phyloP scores from a whole-genome alignment of 2,329 filamentous ascomycete species.

The Orbilia ellipsospora region DNA sequence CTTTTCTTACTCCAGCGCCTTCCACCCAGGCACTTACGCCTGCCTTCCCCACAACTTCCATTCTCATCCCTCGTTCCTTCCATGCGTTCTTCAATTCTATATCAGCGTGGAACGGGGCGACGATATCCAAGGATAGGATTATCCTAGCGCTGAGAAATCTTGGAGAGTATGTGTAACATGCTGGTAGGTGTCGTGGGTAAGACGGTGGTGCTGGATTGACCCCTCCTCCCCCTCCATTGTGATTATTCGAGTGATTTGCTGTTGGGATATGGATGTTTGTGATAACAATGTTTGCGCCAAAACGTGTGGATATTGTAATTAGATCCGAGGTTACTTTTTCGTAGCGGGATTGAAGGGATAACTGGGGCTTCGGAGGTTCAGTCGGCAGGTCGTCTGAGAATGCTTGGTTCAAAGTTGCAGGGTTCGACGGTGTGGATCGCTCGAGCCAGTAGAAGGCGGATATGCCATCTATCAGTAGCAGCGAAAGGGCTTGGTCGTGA shows the following conservation, averaged over 20 bases:
- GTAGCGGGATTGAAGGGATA: conserved; percentile 35
- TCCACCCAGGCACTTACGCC: conserved; percentile 53
- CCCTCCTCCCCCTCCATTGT: no score
- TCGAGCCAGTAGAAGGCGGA: conserved; percentile 56
- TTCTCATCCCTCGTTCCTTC: conserved; percentile 25
- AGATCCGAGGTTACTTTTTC: conserved; percentile 31
- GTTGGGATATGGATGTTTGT: conserved; percentile 44
- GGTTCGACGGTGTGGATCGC: conserved; percentile 11
- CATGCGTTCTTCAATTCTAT: conserved; percentile 38
- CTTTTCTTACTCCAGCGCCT: conserved; percentile 40
- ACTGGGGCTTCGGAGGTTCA: not conserved
- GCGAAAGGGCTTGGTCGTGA: conserved; percentile 22
- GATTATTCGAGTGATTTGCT: not conserved
- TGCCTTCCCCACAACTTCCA: conserved; percentile 34
- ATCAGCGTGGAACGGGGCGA: conserved; percentile 46
- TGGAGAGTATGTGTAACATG: conserved; percentile 49
- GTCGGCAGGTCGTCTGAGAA: not conserved
- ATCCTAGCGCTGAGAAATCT: conserved; percentile 51
- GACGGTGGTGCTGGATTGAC: not conserved
- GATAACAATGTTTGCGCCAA: conserved; percentile 35
- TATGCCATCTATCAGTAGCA: conserved; percentile 51
- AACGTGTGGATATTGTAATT: conserved; percentile 21
- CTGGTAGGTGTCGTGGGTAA: conserved; percentile 42
- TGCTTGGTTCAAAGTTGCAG: conserved; percentile 1
- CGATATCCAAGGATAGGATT: conserved; percentile 35